These are phyloP conservation scores for Diversispora epigaea DNA, from an alignment of 192 early-diverging fungal species.

Conservation along the genomic window DNA sequence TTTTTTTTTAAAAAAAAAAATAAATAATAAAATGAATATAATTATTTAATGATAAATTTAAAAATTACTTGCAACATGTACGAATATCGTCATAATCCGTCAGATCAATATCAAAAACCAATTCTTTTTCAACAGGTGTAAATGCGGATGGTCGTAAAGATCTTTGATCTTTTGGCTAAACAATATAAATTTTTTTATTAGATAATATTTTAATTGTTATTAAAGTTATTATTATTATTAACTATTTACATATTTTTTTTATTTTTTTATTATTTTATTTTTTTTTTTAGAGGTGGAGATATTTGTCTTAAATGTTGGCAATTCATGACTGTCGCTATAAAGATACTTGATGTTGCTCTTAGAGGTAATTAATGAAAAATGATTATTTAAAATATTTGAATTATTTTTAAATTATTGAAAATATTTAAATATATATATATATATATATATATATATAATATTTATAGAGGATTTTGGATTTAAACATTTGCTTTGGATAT, in stretches of 20 bases:
- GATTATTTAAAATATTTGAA: not conserved
- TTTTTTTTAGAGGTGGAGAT: slow-evolving; percentile 63
- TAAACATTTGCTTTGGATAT: slow-evolving; percentile 90
- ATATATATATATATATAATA: not conserved
- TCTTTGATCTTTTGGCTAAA: slow-evolving; percentile 82
- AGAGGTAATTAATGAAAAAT: slow-evolving; percentile 42
- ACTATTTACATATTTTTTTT: slow-evolving; percentile 3
- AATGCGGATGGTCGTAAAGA: slow-evolving; percentile 70
- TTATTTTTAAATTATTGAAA: not conserved
- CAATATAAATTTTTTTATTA: not conserved
- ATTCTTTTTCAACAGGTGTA: slow-evolving; percentile 77
- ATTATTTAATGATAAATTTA: no score
- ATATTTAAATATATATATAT: no score
- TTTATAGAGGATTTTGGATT: slow-evolving; percentile 91
- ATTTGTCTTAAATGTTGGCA: slow-evolving; percentile 92
- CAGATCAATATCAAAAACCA: slow-evolving; percentile 99
- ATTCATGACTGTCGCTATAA: slow-evolving; percentile 91
- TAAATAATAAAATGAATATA: not conserved
- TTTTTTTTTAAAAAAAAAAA: not conserved
- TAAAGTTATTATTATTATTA: no score
- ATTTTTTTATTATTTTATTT: slow-evolving; percentile 21
- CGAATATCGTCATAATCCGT: slow-evolving; percentile 98
- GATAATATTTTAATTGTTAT: no score
- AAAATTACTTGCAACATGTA: slow-evolving; percentile 85
- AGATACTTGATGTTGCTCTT: slow-evolving; percentile 77